phyloP scores from a whole-genome alignment of 2,329 filamentous ascomycete species.

The Lasiodiplodia sp. region DNA sequence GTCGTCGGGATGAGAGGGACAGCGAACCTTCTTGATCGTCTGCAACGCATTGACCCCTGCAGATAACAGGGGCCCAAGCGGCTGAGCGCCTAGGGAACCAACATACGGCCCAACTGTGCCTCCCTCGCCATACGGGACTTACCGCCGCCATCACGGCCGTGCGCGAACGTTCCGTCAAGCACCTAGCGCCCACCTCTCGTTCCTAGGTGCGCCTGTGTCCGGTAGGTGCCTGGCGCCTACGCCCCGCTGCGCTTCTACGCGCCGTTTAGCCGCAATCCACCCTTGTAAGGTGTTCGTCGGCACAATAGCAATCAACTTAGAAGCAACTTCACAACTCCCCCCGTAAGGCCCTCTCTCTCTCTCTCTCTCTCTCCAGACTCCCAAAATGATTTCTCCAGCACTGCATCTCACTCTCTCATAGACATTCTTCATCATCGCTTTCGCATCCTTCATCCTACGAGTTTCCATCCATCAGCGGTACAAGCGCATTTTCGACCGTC shows the following conservation, averaged over 20 bases:
- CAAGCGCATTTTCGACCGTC: not conserved
- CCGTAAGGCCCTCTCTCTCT: not conserved
- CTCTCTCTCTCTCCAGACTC: not conserved
- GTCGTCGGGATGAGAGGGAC: not conserved
- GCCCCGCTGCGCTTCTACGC: not conserved
- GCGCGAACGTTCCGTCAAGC: too few species aligned
- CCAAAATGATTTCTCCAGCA: not conserved
- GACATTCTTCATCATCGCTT: not conserved
- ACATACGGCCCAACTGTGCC: too few species aligned
- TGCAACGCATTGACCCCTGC: too few species aligned
- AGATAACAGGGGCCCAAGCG: too few species aligned
- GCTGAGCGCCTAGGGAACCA: too few species aligned
- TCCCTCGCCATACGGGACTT: too few species aligned
- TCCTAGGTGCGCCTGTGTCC: too few species aligned
- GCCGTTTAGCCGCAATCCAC: not conserved
- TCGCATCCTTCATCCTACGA: not conserved
- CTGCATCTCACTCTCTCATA: not conserved
- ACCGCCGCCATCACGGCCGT: too few species aligned
- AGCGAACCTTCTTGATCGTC: not conserved
- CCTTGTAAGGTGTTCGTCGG: not conserved
- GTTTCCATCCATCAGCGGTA: conserved; percentile 1
- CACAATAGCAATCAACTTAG: not conserved
- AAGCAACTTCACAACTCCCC: not conserved
- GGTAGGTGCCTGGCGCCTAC: not conserved
- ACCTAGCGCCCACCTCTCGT: too few species aligned